Evolutionary conservation across 148 eudicot genomes (phyloP).

Genomic region (Rhododendron kiyosumense): DNA sequence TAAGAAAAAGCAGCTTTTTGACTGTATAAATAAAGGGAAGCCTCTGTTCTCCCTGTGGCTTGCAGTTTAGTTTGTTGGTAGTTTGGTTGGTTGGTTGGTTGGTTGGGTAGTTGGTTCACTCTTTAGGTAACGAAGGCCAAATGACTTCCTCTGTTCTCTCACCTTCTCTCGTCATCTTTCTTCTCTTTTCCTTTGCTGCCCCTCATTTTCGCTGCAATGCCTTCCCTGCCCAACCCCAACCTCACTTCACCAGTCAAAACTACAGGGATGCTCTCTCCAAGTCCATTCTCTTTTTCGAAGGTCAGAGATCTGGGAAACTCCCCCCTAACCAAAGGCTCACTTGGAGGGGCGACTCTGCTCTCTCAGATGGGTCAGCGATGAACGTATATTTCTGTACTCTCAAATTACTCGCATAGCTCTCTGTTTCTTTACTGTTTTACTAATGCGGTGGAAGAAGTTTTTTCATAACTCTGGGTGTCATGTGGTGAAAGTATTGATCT

Average conservation of each 20-base stretch:
- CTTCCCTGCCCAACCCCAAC: constrained; percentile 26
- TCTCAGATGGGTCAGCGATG: constrained; percentile 68
- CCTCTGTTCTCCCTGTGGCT: constrained; percentile 7
- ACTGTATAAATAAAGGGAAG: constrained; percentile 22
- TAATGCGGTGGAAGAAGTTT: not conserved
- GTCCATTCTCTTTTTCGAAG: constrained; percentile 81
- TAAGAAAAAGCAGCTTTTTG: not conserved
- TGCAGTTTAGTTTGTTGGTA: not conserved
- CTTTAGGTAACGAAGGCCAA: not conserved
- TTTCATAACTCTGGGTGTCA: not conserved
- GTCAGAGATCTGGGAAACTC: constrained; percentile 84
- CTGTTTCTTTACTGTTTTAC: not conserved
- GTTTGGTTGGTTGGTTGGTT: constrained; percentile 21
- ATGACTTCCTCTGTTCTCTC: constrained; percentile 40
- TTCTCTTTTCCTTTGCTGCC: constrained; percentile 21
- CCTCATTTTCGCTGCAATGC: constrained; percentile 28
- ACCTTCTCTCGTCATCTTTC: constrained; percentile 16
- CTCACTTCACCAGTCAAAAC: constrained; percentile 50
- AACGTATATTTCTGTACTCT: constrained; percentile 9
- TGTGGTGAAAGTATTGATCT: not conserved
- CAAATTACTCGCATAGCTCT: not conserved
- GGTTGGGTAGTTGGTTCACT: constrained; percentile 6
- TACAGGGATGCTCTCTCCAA: constrained; percentile 87
- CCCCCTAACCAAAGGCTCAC: constrained; percentile 71
- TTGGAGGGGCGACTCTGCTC: constrained; percentile 89